Evolutionary conservation across 805 yeast genomes (phyloP).

Genomic region (Candida ficus): DNA sequence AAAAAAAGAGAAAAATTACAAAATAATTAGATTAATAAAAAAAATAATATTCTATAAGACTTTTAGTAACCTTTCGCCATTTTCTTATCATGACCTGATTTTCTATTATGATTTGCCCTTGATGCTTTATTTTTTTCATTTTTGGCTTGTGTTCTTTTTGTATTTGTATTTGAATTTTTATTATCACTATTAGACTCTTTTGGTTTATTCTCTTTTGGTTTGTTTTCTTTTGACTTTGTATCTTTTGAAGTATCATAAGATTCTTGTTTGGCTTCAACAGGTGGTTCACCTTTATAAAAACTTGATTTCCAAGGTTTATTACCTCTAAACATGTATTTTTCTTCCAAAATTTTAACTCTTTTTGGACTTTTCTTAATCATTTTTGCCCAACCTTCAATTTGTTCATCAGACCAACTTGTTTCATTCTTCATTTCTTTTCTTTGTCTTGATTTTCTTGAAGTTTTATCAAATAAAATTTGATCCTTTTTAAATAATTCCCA

Average conservation of each 20-base stretch:
- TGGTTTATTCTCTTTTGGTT: not conserved
- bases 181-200: constrained; percentile 1
- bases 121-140: constrained; percentile 54
- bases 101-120: constrained; percentile 62
- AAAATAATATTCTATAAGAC: too few relatives aligned
- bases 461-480: constrained; percentile 41
- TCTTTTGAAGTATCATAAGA: not conserved
- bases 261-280: not conserved
- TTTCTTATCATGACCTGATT: constrained; percentile 56
- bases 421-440: constrained; percentile 47
- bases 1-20: constrained; percentile 17
- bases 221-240: not conserved
- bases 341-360: constrained; percentile 58
- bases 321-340: constrained; percentile 49
- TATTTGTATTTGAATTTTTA: constrained; percentile 3
- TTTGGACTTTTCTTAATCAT: constrained; percentile 65
- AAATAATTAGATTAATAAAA: too few relatives aligned
- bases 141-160: constrained; percentile 34
- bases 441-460: constrained; percentile 43
- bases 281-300: constrained; percentile 10
- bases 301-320: constrained; percentile 26
- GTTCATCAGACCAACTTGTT: constrained; percentile 80
- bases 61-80: constrained; percentile 23
- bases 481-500: constrained; percentile 53
- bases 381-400: constrained; percentile 89